Conservation (phyloP, 257 asterid species). For the Solanum ahanhuiri region DNA sequence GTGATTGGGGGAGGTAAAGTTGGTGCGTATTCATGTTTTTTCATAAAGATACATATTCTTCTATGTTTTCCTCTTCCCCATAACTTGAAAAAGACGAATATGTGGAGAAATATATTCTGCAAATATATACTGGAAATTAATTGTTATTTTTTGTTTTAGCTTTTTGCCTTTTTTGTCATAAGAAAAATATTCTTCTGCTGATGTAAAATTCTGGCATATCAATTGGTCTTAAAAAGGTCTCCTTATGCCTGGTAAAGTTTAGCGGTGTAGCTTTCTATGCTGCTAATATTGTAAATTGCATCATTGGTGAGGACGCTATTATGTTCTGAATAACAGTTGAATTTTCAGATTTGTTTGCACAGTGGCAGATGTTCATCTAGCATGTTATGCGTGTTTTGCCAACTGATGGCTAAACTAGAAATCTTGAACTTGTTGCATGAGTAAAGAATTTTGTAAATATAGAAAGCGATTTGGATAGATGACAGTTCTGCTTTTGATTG, state of each 20-base stretch:
- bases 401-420: neutral
- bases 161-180: neutral
- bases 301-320: neutral
- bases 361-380: neutral
- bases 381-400: neutral
- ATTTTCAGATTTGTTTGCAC: neutral
- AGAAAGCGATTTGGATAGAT: neutral
- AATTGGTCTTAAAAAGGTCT: neutral
- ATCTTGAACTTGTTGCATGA: neutral
- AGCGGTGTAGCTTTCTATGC: neutral
- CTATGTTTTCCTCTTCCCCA: neutral
- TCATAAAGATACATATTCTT: neutral
- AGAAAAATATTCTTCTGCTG: neutral
- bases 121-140: neutral
- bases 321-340: neutral
- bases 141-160: neutral
- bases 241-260: neutral
- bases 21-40: constrained; percentile 7
- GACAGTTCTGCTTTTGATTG: neutral
- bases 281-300: neutral
- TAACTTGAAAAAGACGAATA: neutral
- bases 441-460: neutral
- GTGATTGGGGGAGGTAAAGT: constrained; percentile 97
- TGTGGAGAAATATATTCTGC: neutral
- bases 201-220: neutral